A percentile compares a stretch with the other conserved stretches of the same genome.
phyloP scores from a whole-genome alignment of 495 filamentous ascomycete genomes.

The Penicilliopsis zonata region DNA sequence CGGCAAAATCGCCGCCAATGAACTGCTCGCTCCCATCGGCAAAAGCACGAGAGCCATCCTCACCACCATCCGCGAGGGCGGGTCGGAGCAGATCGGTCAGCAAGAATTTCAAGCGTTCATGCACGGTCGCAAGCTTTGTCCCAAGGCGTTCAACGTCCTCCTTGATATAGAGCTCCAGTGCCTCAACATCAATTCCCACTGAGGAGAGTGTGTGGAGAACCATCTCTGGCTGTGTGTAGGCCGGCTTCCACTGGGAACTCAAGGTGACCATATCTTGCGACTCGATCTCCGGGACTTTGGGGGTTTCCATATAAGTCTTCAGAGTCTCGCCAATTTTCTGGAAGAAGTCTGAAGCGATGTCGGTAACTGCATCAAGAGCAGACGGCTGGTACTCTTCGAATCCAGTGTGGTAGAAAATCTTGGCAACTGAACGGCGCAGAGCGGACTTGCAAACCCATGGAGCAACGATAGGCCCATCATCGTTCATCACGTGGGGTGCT shows the following conservation, averaged over 20 bases:
- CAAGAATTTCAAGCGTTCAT: slow-evolving; percentile 85
- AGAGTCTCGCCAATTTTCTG: slow-evolving; percentile 67
- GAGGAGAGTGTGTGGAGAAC: slow-evolving; percentile 74
- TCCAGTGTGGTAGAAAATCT: slow-evolving; percentile 92
- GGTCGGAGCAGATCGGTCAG: slow-evolving; percentile 84
- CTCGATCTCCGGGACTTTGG: slow-evolving; percentile 46
- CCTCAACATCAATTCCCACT: slow-evolving; percentile 70
- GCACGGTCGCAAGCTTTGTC: slow-evolving; percentile 69
- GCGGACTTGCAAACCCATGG: slow-evolving; percentile 68
- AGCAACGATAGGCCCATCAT: slow-evolving; percentile 77
- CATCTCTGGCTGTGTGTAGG: slow-evolving; percentile 72
- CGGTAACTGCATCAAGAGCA: slow-evolving; percentile 80
- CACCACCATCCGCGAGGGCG: slow-evolving; percentile 64
- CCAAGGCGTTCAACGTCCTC: slow-evolving; percentile 89
- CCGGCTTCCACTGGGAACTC: slow-evolving; percentile 39
- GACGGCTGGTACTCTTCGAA: slow-evolving; percentile 97
- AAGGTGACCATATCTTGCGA: slow-evolving; percentile 16
- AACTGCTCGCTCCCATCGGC: slow-evolving; percentile 97
- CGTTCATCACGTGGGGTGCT: slow-evolving; percentile 72
- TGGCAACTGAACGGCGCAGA: slow-evolving; percentile 78
- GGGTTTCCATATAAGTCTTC: slow-evolving; percentile 69
- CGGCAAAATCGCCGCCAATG: slow-evolving; percentile 89
- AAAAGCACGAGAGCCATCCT: slow-evolving; percentile 83
- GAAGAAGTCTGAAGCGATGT: slow-evolving; percentile 85
- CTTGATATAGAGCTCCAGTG: slow-evolving; percentile 76